Conservation (phyloP, 1,284 basidiomycete species). For the Farysia itapuensis region DNA sequence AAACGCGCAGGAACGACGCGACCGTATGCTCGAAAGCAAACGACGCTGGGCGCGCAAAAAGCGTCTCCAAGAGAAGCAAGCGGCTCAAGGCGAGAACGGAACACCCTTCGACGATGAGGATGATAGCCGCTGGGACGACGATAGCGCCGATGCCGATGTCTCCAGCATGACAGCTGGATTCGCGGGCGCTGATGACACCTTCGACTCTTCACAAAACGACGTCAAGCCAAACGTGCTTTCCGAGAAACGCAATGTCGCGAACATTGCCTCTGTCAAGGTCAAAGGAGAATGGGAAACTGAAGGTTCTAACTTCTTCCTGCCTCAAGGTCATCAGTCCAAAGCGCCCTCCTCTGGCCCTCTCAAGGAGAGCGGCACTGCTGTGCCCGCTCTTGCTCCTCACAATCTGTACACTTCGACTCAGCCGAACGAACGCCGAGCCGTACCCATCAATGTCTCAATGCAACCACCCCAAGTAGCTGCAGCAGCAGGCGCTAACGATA, state of each 20-base stretch:
- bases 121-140: constrained; percentile 18
- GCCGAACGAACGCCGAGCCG: constrained; percentile 1
- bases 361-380: constrained; percentile 7
- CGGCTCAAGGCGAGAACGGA: constrained; percentile 16
- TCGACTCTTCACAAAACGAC: constrained; percentile 2
- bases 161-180: constrained; percentile 30
- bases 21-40: constrained; percentile 64
- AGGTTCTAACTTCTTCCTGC: neutral
- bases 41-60: constrained; percentile 65
- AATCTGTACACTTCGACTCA: constrained; percentile 7
- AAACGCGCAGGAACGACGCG: constrained; percentile 63
- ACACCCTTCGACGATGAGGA: constrained; percentile 25
- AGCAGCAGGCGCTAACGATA: constrained; percentile 12
- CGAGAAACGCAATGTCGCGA: neutral
- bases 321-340: neutral
- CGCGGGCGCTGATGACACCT: constrained; percentile 10
- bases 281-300: neutral
- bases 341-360: constrained; percentile 3
- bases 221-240: neutral
- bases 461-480: neutral
- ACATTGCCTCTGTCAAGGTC: neutral
- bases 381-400: constrained; percentile 1
- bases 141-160: constrained; percentile 28
- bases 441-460: neutral
- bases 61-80: constrained; percentile 56